Evolutionary conservation across 257 asterid genomes (phyloP), one percentile per base, ranked within the genome.

Genomic region (Solanum clarkiae): DNA sequence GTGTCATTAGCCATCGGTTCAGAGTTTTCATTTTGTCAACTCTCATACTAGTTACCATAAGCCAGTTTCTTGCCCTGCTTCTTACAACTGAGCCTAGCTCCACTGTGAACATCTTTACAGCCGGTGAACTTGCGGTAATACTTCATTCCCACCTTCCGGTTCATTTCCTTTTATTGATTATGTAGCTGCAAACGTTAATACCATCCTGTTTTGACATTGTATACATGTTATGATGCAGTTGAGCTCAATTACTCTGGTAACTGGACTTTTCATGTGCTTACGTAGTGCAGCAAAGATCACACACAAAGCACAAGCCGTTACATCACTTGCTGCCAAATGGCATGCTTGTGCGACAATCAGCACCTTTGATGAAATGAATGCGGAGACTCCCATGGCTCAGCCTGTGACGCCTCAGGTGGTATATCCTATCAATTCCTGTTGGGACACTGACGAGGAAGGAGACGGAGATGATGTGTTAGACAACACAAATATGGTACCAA

Each of bases 281-380:
- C 89, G 95, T 9, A 96, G 99, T 29, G 99, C 99, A 9, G 95
- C 99, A 20, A 96, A 92, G 90, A 96, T 96, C 84, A 96, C 99
- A 10, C 99, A 96, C 81, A 94, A 91, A 85, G 99, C 98, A 0
- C 98, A 91, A 51, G 82, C 98, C 0, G 88, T 96, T 9, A 91
- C 98, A 5, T 90, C 95, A 8, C 92, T 94, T 66, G 98, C 98
- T 6, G 94, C 99, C 12, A 94, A 96, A 82, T 96, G 99, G 99
- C 98, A 96, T 54, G 98, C 91, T 3, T 94, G 95, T 86, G 95
- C 99, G 17, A 93, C 99, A 4, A 90, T 94, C 45, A 89, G 87
- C 71, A 84, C 95, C 3, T 90, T 92, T 12, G 97, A 93, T 86
- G 94, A 88, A 12, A 56, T 86, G 24, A 87, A 87, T 0, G 87